Base-by-base conservation (phyloP, 2,329 filamentous ascomycete species). In the Fusarium keratoplasticum region DNA sequence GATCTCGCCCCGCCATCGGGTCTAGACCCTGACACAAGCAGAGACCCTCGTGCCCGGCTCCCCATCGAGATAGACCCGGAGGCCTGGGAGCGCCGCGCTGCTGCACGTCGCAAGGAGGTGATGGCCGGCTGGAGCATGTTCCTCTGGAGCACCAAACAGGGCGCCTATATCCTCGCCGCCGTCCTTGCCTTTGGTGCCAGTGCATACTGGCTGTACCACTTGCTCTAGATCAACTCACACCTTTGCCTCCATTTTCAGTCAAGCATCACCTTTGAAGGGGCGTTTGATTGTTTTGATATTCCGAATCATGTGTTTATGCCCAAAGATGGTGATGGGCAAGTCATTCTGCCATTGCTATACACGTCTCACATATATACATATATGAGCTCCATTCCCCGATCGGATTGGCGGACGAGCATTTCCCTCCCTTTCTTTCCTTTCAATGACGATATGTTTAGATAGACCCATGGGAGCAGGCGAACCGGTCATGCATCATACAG, bases 91-190 rank as follows among this genome's bases (percentile, higher is more conserved):
- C 83, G 88, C 63, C 83, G 89, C 29, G 82, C 81, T 20, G 83
- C 83, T 11, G 87, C 86, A 22, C 80, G 87, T 60, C 79, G 81
- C 70, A 84, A 82, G 70, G 87, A 89, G 79, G 71, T 85, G 29
- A 76, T 87, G 55, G 85, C 87, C 3, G 89, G 89, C 9, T 89
- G 87, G 86, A 85, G 85, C 59, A 88, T 89, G 81, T 83, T 89
- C 52, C 77, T 90, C 44, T 89, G 87, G 81, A 87, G 87, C 73
- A 90, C 89, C 13, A 84, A 82, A 70, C 83, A 88, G 73, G 88
- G 87, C 2, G 86, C 86, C 4, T 76, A 84, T 65, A 79, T 87
- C 13, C 77, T 90, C 38, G 80, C 81, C 2, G 84, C 86, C 18
- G 61, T 86, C 50, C 65, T 88, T 35, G 74, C 84, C 4, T 67